phyloP scores from a whole-genome alignment of 257 asterid genomes.

The Ligustrum vulgare region DNA sequence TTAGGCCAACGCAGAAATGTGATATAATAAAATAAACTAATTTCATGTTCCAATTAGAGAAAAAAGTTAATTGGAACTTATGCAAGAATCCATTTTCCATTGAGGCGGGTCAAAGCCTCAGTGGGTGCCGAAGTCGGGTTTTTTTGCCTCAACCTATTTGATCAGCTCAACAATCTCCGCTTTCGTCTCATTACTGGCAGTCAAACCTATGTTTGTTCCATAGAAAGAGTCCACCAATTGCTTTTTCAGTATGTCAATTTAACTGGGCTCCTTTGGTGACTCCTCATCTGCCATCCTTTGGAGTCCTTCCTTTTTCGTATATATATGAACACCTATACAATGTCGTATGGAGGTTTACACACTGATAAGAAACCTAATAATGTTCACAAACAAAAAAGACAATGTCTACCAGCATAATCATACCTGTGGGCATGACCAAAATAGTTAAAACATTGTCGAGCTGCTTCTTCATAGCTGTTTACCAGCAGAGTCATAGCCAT shows the following conservation, averaged over 20 bases:
- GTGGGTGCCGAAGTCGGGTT: constrained; percentile 94
- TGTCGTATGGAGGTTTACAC: no score
- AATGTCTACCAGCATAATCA: no score
- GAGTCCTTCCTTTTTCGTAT: no score
- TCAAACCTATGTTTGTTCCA: constrained; percentile 79
- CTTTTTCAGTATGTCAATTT: constrained; percentile 59
- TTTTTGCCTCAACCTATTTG: constrained; percentile 65
- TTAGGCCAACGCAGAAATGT: background rate
- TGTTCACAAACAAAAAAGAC: no score
- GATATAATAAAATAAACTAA: background rate
- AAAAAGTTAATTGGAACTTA: constrained; percentile 27
- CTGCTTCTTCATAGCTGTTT: no score
- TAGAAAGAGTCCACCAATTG: constrained; percentile 67
- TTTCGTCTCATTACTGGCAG: constrained; percentile 75
- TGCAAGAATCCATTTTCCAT: constrained; percentile 96
- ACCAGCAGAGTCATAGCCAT: no score
- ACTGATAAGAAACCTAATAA: no score
- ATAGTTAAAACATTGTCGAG: no score
- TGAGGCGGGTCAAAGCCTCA: constrained; percentile 72
- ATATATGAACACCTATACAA: no score
- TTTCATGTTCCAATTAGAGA: background rate
- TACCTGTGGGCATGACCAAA: no score
- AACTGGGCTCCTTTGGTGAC: constrained; percentile 37
- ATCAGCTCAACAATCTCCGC: constrained; percentile 90
- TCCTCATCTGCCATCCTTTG: constrained; percentile 44